These are phyloP conservation scores for Sambucus nigra DNA, from an alignment of 129 eudicot genomes.

Conservation along the genomic window DNA sequence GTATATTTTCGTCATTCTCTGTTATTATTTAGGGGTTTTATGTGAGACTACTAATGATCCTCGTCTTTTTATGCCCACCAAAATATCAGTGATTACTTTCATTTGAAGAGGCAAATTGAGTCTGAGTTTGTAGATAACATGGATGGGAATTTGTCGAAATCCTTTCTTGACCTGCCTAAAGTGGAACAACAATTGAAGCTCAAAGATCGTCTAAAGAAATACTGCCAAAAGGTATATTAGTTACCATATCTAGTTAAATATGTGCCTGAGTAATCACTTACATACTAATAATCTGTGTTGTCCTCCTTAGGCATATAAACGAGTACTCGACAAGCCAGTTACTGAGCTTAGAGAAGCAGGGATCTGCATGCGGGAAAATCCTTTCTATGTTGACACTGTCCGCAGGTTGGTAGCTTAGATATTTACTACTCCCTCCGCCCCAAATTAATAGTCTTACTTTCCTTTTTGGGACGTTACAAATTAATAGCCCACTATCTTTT, in stretches of 20 bases:
- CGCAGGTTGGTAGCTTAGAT: slow-evolving; percentile 56
- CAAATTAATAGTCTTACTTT: no score
- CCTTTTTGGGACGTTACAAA: no score
- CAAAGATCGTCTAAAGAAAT: slow-evolving; percentile 83
- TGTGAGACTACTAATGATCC: slow-evolving; percentile 5
- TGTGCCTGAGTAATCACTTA: slow-evolving; percentile 12
- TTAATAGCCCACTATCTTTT: no score
- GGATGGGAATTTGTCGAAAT: slow-evolving; percentile 46
- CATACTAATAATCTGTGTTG: slow-evolving; percentile 7
- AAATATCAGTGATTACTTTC: slow-evolving; percentile 75
- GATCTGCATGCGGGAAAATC: slow-evolving; percentile 98
- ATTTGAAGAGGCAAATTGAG: slow-evolving; percentile 96
- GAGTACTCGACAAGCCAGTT: slow-evolving; percentile 84
- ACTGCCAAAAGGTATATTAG: slow-evolving; percentile 83
- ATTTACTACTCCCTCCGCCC: no score
- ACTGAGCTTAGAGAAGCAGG: slow-evolving; percentile 94
- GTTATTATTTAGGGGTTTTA: slow-evolving; percentile 11
- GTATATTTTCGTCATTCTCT: slow-evolving; percentile 26
- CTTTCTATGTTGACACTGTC: slow-evolving; percentile 97
- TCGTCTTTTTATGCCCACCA: slow-evolving; percentile 1
- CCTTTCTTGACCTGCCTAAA: slow-evolving; percentile 87
- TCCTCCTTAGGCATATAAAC: slow-evolving; percentile 64
- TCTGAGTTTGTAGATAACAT: slow-evolving; percentile 64
- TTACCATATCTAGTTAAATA: slow-evolving; percentile 8
- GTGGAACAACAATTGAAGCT: slow-evolving; percentile 82